phyloP scores from a whole-genome alignment of 1,284 basidiomycete genomes.

The Mycena sp. region DNA sequence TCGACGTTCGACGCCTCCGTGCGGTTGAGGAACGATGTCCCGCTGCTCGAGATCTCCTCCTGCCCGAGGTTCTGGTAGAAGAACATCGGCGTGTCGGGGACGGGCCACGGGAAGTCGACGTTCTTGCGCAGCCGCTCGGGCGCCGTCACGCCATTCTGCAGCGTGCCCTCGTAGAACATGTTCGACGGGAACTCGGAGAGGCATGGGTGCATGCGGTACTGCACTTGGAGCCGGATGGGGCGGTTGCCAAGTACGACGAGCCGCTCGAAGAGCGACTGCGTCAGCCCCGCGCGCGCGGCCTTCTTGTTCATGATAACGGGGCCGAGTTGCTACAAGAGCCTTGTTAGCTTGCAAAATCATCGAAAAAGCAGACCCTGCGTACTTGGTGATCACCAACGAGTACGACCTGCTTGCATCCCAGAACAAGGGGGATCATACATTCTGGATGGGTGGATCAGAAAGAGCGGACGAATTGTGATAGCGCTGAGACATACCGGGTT shows the following conservation, averaged over 20 bases:
- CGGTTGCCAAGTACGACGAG: slow-evolving; percentile 95
- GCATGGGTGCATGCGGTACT: slow-evolving; percentile 99
- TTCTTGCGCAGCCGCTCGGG: slow-evolving; percentile 97
- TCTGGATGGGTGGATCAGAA: slow-evolving; percentile 58
- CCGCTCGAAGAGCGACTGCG: slow-evolving; percentile 97
- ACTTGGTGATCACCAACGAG: slow-evolving; percentile 93
- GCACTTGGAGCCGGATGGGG: slow-evolving; percentile 98
- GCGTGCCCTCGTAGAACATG: slow-evolving; percentile 99
- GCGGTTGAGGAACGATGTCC: slow-evolving; percentile 98
- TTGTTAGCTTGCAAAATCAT: neutral
- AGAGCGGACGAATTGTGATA: slow-evolving; percentile 24
- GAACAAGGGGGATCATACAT: slow-evolving; percentile 98
- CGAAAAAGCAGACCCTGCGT: neutral
- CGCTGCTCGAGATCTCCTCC: slow-evolving; percentile 98
- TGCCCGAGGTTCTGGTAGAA: slow-evolving; percentile 99
- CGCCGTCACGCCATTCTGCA: slow-evolving; percentile 99
- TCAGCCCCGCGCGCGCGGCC: slow-evolving; percentile 95
- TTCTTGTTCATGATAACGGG: slow-evolving; percentile 99
- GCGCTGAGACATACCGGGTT: slow-evolving; percentile 77
- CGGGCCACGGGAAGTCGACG: slow-evolving; percentile 99
- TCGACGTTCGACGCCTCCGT: slow-evolving; percentile 99
- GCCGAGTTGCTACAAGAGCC: slow-evolving; percentile 76
- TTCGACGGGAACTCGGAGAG: slow-evolving; percentile 99
- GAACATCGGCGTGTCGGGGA: slow-evolving; percentile 98
- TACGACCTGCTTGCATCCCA: slow-evolving; percentile 98